Conservation (phyloP, 345 rosid species). For the Viola odorata region DNA sequence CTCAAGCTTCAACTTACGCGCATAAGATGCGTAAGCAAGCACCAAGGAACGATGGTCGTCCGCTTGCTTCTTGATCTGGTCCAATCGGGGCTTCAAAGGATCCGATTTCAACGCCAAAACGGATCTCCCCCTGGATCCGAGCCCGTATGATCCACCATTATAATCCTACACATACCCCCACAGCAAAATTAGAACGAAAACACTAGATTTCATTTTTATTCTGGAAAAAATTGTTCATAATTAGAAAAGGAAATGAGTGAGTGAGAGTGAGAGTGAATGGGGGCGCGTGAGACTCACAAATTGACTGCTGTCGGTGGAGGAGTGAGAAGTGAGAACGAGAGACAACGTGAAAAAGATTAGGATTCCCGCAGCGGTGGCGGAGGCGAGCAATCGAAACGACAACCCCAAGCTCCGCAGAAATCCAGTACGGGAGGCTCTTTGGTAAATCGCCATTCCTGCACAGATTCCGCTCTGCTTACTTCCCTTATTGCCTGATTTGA, state of each 20-base stretch:
- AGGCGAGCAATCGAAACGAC: constrained; percentile 40
- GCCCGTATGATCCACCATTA: constrained; percentile 28
- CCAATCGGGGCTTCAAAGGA: constrained; percentile 81
- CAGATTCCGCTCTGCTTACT: no score
- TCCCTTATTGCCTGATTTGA: no score
- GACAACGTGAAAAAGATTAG: constrained; percentile 50
- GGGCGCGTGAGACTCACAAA: constrained; percentile 35
- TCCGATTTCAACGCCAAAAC: constrained; percentile 75
- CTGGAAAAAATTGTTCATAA: not conserved
- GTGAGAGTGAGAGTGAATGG: not conserved
- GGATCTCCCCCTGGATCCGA: constrained; percentile 64
- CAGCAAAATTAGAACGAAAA: not conserved
- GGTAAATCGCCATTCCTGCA: constrained; percentile 46
- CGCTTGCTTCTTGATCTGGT: constrained; percentile 94
- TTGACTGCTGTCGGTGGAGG: constrained; percentile 37
- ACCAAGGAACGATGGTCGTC: constrained; percentile 84
- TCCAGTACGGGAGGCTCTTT: constrained; percentile 34
- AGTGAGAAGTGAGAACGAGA: constrained; percentile 42
- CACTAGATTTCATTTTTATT: not conserved
- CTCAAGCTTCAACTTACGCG: constrained; percentile 93
- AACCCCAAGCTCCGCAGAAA: constrained; percentile 16
- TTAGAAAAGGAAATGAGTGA: not conserved
- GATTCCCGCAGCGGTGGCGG: constrained; percentile 34
- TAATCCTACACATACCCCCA: constrained; percentile 32
- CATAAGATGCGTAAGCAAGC: constrained; percentile 82